These are phyloP conservation scores for Haberlea rhodopensis DNA, from an alignment of 257 asterid species.

Conservation along the genomic window DNA sequence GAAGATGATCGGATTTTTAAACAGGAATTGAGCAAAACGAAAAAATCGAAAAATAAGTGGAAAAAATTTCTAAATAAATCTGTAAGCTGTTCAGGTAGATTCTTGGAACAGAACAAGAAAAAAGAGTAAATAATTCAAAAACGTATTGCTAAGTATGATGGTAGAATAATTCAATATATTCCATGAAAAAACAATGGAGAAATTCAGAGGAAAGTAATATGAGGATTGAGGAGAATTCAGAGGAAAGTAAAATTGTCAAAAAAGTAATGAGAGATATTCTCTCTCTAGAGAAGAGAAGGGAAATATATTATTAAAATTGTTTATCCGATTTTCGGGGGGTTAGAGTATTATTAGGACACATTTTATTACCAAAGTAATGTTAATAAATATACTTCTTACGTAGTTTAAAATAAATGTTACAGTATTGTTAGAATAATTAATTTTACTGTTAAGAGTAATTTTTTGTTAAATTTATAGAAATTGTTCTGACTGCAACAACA, in stretches of 20 bases:
- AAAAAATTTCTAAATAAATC: constrained; percentile 1
- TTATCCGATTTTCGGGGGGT: neutral
- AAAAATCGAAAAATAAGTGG: neutral
- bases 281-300: constrained; percentile 5
- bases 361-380: too few species aligned
- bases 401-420: too few species aligned
- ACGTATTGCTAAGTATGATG: neutral
- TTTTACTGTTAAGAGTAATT: too few species aligned
- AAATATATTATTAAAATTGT: too few species aligned
- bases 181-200: constrained; percentile 44
- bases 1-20: constrained; percentile 26
- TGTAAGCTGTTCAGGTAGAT: constrained; percentile 13
- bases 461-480: too few species aligned
- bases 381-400: too few species aligned
- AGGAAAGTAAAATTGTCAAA: constrained; percentile 44
- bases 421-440: too few species aligned
- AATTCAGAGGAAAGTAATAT: constrained; percentile 39
- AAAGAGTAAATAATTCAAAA: too few species aligned
- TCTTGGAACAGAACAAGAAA: neutral
- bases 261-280: constrained; percentile 32
- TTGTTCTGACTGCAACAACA: too few species aligned
- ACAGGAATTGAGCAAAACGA: neutral
- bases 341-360: too few species aligned
- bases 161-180: constrained; percentile 13
- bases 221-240: constrained; percentile 33